A percentile compares a stretch with the other conserved stretches of the same genome.
These are phyloP conservation scores for Rubroshorea leprosula DNA, from an alignment of 345 rosid species.

Conservation along the genomic window DNA sequence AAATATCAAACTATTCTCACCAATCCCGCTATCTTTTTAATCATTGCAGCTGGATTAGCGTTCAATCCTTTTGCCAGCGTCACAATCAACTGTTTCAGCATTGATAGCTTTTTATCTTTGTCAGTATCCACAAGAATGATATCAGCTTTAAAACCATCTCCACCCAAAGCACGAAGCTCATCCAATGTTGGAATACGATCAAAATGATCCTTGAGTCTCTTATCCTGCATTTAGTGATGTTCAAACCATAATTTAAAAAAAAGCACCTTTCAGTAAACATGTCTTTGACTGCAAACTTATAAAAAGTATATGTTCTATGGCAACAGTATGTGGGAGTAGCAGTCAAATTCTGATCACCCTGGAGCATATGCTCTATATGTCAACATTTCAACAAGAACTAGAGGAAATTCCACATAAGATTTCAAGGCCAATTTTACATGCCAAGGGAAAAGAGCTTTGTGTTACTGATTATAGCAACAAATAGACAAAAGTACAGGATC, in stretches of 20 bases:
- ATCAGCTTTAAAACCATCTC: slow-evolving; percentile 67
- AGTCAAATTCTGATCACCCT: no score
- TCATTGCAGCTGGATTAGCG: slow-evolving; percentile 79
- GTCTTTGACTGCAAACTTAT: no score
- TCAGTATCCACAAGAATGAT: slow-evolving; percentile 75
- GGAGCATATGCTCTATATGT: no score
- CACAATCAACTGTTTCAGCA: slow-evolving; percentile 74
- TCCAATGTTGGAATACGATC: slow-evolving; percentile 70
- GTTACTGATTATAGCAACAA: no score
- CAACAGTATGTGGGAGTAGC: no score
- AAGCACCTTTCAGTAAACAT: no score
- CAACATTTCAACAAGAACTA: no score
- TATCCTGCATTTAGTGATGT: slow-evolving; percentile 48
- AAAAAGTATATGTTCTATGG: no score
- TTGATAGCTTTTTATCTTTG: slow-evolving; percentile 83
- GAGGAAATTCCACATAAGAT: no score
- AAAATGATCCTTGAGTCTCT: slow-evolving; percentile 71
- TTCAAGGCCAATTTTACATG: no score
- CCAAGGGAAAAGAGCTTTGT: no score
- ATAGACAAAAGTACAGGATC: no score
- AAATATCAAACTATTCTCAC: slow-evolving; percentile 38
- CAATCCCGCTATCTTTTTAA: slow-evolving; percentile 93
- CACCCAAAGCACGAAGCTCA: slow-evolving; percentile 78
- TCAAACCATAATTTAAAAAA: slow-evolving; percentile 5
- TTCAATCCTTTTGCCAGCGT: slow-evolving; percentile 77